Percentiles rank a stretch among this genome's conserved stretches.
These are phyloP conservation scores for Sergeia podlipaevii DNA, from an alignment of 208 protist species.

Conservation along the genomic window DNA sequence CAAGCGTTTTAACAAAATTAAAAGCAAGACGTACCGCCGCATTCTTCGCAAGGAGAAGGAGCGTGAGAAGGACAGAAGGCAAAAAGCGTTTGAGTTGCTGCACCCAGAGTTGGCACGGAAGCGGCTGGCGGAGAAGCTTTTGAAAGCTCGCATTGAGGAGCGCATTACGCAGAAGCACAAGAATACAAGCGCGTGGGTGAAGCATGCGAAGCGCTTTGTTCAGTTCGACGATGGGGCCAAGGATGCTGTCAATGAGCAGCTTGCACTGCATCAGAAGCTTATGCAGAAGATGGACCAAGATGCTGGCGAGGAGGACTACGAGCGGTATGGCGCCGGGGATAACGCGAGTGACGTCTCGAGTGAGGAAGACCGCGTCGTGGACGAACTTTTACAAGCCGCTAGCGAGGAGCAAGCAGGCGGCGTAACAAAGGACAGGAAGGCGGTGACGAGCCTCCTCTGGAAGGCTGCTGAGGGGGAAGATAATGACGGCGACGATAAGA, in stretches of 20 bases:
- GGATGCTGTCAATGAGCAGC: constrained; percentile 88
- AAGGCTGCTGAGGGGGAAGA: constrained; percentile 6
- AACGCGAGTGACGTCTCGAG: constrained; percentile 37
- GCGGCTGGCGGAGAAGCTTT: constrained; percentile 62
- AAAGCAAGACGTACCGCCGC: constrained; percentile 91
- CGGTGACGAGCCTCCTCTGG: constrained; percentile 8
- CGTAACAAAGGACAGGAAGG: constrained; percentile 1
- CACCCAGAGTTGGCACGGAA: constrained; percentile 83
- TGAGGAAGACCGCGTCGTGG: constrained; percentile 83
- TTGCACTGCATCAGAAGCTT: constrained; percentile 73
- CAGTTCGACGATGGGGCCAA: constrained; percentile 73
- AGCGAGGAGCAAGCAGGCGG: constrained; percentile 21
- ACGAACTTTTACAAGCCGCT: constrained; percentile 61
- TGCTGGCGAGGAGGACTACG: constrained; percentile 69
- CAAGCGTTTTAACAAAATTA: constrained; percentile 89
- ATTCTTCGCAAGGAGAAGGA: constrained; percentile 92
- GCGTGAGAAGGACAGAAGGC: constrained; percentile 66
- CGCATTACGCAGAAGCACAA: constrained; percentile 91
- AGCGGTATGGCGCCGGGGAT: constrained; percentile 43
- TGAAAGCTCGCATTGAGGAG: constrained; percentile 83
- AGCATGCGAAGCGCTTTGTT: constrained; percentile 85
- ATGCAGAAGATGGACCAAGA: constrained; percentile 91
- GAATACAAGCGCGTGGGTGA: constrained; percentile 91
- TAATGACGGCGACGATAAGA: neutral
- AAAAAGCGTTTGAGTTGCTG: constrained; percentile 84